These are phyloP conservation scores for Hyaloperonospora brassicae DNA, from an alignment of 352 stramenopile species.

Conservation along the genomic window DNA sequence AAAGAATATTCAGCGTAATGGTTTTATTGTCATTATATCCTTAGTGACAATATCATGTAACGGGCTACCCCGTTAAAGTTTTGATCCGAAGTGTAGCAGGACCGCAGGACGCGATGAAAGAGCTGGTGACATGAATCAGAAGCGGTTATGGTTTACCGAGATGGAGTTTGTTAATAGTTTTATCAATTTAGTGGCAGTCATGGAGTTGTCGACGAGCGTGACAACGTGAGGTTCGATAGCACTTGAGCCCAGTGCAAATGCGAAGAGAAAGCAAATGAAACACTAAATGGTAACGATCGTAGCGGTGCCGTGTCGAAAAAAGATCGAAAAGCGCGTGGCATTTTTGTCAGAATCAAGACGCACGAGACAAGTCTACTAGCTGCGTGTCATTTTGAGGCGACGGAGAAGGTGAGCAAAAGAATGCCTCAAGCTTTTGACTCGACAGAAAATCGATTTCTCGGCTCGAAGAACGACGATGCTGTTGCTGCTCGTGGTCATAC, in stretches of 20 bases:
- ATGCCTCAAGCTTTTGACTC: slow-evolving; percentile 65
- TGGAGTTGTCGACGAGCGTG: slow-evolving; percentile 78
- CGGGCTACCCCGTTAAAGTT: no score
- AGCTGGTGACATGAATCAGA: slow-evolving; percentile 41
- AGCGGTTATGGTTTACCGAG: slow-evolving; percentile 81
- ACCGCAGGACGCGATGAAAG: slow-evolving; percentile 30
- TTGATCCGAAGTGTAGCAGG: slow-evolving; percentile 47
- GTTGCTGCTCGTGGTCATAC: slow-evolving; percentile 73
- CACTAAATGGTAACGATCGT: background rate
- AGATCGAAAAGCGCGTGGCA: slow-evolving; percentile 70
- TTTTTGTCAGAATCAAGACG: slow-evolving; percentile 49
- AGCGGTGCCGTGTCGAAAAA: slow-evolving; percentile 46
- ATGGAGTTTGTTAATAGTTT: slow-evolving; percentile 77
- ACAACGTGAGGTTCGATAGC: slow-evolving; percentile 73
- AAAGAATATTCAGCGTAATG: no score
- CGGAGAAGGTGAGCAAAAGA: slow-evolving; percentile 25
- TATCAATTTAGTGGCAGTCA: slow-evolving; percentile 77
- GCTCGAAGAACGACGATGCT: slow-evolving; percentile 64
- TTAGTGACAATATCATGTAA: no score
- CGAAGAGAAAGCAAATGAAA: slow-evolving; percentile 17
- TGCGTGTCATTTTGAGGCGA: slow-evolving; percentile 41
- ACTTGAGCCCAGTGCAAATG: slow-evolving; percentile 19
- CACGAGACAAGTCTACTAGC: slow-evolving; percentile 57
- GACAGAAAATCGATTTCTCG: slow-evolving; percentile 71
- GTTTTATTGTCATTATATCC: no score